Evolutionary conservation across 2,329 filamentous ascomycete genomes (phyloP), one percentile per base, ranked within the genome.

Genomic region (Aspergillus transmontanensis): DNA sequence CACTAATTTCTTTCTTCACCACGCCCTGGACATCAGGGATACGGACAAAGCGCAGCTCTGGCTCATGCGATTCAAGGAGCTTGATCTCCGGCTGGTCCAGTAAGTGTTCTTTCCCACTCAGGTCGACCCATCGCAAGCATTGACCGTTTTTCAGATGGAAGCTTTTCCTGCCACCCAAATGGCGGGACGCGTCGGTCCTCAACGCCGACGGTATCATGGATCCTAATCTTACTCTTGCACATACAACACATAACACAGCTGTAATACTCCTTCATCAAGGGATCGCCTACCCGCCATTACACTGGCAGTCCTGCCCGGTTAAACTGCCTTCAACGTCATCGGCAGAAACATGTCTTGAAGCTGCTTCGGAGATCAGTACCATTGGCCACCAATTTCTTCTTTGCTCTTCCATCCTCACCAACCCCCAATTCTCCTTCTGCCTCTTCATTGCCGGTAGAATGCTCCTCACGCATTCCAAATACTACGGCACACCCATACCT

Each of bases 231-330:
- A 83, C 82, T 0, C 68, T 84, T 0, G 82, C 82, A 0, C 81
- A 85, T 45, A 75, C 82, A 4, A 84, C 81, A 0, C 82, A 84
- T 54, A 84, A 84, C 60, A 80, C 81, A 0, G 82, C 81, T 0
- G 81, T 83, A 64, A 83, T 84, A 11, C 70, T 84, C 0, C 69
- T 84, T 0, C 83, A 84, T 59, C 82, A 84, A 59, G 72, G 75
- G 7, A 83, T 84, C 46, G 82, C 82, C 68, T 75, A 76, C 50
- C 76, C 76, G 6, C 70, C 73, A 2, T 28, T 65, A 23, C 63
- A 76, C 28, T 76, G 72, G 73, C 66, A 71, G 72, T 63, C 61
- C 16, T 73, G 65, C 67, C 61, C 71, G 30, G 72, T 79, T 4
- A 72, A 73, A 61, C 67, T 84, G 1, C 83, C 83, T 0, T 83